Base-by-base conservation (phyloP, 148 eudicot genomes). In the Simmondsia chinensis region DNA sequence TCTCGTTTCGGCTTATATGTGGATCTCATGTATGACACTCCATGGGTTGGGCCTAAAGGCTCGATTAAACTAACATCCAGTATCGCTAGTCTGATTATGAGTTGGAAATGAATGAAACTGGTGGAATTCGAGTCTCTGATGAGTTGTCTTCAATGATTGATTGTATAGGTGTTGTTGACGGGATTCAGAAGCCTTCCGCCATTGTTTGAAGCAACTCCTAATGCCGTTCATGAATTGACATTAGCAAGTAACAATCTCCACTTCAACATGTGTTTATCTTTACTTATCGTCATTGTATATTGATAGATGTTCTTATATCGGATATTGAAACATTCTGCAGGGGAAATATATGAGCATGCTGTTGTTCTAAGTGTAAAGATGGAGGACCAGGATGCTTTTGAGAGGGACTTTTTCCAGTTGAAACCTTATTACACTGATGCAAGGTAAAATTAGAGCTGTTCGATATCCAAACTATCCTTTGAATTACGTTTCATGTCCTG, bases 401-500 rank as follows among this genome's bases (percentile, higher is more conserved):
- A 91, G 63, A 82, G 97, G 64, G 88, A 91, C 50, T 85, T 78
- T 60, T 78, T 76, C 70, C 97, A 89, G 69, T 72, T 89, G 66
- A 89, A 89, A 59, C 93, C 97, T 35, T 89, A 89, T 62, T 89
- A 89, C 48, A 89, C 97, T 1, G 97, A 89, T 76, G 76, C 82
- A 20, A 46, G 75, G 97, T 89, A 74, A 38, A 2, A 22, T n/a
- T n/a, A n/a, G n/a, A n/a, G n/a, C n/a, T n/a, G n/a, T n/a, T n/a
- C n/a, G n/a, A n/a, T n/a, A n/a, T n/a, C n/a, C n/a, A n/a, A n/a
- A n/a, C n/a, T n/a, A n/a, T n/a, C n/a, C n/a, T n/a, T n/a, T n/a
- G n/a, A n/a, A n/a, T n/a, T n/a, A n/a, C n/a, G n/a, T n/a, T n/a
- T n/a, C n/a, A n/a, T n/a, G n/a, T n/a, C n/a, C n/a, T n/a, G n/a